Percentiles rank a stretch among this genome's conserved stretches.
Conservation (phyloP, 805 yeast genomes). For the Myxozyma lipomycoides region DNA sequence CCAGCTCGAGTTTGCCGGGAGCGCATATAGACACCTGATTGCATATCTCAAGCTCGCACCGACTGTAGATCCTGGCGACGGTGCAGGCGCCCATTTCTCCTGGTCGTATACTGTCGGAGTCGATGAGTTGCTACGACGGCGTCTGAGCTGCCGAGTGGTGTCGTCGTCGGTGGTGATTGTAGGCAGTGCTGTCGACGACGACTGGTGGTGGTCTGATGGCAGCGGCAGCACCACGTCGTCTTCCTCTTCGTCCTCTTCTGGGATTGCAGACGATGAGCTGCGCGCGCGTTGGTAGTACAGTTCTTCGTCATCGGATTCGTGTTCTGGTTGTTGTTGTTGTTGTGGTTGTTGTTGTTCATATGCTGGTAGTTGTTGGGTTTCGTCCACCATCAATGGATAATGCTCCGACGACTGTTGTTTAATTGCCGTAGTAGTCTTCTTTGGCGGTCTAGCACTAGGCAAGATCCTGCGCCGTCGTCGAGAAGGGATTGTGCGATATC, state of each 20-base stretch:
- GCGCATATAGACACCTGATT: constrained; percentile 21
- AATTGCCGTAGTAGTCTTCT: constrained; percentile 5
- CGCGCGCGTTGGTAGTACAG: constrained; percentile 13
- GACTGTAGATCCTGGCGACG: constrained; percentile 3
- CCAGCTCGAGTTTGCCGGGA: constrained; percentile 27
- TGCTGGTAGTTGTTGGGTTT: not conserved
- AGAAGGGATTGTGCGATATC: constrained; percentile 75
- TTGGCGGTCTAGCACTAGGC: constrained; percentile 25
- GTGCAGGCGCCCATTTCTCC: constrained; percentile 22
- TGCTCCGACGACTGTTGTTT: not conserved
- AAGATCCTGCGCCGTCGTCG: constrained; percentile 50
- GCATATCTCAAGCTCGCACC: constrained; percentile 22
- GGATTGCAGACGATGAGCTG: not conserved
- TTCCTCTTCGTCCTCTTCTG: constrained; percentile 12
- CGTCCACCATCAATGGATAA: not conserved
- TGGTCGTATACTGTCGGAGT: constrained; percentile 3
- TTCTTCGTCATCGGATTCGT: constrained; percentile 13
- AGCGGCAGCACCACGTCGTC: not conserved
- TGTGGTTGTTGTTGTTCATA: not conserved
- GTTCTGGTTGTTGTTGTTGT: no score
- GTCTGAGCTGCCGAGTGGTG: not conserved
- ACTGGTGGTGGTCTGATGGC: not conserved
- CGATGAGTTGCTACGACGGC: not conserved
- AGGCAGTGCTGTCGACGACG: not conserved
- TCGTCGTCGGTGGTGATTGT: constrained; percentile 1